Percentiles rank a stretch among this genome's conserved stretches.
These are phyloP conservation scores for Gracilaria gracilis DNA, from an alignment of 23 red algal species.

Conservation along the genomic window DNA sequence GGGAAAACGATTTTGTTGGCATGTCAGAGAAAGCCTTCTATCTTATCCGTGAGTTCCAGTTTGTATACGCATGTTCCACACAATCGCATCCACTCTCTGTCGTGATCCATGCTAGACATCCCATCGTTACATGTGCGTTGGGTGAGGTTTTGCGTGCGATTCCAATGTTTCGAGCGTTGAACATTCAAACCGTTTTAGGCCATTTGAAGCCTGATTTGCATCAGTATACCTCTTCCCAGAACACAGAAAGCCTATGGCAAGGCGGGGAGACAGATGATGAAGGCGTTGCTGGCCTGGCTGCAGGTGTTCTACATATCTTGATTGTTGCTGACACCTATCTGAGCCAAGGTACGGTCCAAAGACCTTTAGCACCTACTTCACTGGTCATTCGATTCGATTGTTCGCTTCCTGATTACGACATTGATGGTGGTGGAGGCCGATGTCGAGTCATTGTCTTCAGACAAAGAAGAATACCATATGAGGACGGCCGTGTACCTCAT, in stretches of 20 bases:
- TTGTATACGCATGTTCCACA: constrained; percentile 60
- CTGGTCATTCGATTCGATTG: constrained; percentile 69
- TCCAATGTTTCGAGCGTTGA: constrained; percentile 47
- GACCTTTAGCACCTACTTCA: constrained; percentile 52
- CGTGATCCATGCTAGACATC: constrained; percentile 59
- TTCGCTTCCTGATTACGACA: constrained; percentile 33
- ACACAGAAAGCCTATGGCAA: constrained; percentile 23
- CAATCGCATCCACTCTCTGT: constrained; percentile 32
- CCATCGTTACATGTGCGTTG: constrained; percentile 43
- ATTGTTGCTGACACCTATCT: constrained; percentile 58
- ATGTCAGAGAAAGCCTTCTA: constrained; percentile 54
- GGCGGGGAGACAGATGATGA: constrained; percentile 76
- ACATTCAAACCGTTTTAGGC: constrained; percentile 40
- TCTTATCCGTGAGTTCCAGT: constrained; percentile 56
- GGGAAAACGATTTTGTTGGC: constrained; percentile 32
- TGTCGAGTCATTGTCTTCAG: constrained; percentile 71
- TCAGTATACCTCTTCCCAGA: background rate
- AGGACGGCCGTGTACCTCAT: background rate
- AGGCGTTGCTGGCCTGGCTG: constrained; percentile 39
- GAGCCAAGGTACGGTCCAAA: background rate
- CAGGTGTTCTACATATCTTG: constrained; percentile 39
- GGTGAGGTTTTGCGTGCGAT: constrained; percentile 45
- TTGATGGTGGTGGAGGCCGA: constrained; percentile 72
- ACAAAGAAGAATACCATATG: constrained; percentile 11
- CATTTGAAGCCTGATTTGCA: background rate